These are phyloP conservation scores for Zygnema circumcarinatum DNA, from an alignment of 139 green algal genomes.

Conservation along the genomic window DNA sequence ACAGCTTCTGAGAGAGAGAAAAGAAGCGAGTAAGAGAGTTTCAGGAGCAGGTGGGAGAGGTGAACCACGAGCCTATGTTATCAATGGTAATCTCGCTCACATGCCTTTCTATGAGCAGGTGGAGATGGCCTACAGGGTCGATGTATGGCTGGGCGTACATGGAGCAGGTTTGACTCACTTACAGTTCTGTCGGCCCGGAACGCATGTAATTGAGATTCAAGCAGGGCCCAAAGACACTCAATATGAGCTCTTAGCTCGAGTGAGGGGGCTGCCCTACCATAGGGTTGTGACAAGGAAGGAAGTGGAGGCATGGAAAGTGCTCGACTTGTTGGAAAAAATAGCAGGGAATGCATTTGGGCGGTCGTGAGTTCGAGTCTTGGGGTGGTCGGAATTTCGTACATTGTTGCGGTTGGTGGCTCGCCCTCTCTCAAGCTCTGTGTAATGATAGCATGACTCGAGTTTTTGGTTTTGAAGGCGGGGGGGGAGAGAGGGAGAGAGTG, in stretches of 20 bases:
- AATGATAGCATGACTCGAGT: no score
- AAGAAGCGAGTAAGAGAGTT: no score
- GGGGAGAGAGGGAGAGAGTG: no score
- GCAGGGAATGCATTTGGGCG: no score
- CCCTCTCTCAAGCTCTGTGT: no score
- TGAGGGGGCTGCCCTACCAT: conserved; percentile 22
- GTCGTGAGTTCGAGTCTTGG: no score
- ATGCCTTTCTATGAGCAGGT: conserved; percentile 17
- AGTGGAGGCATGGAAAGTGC: no score
- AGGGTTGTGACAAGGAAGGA: no score
- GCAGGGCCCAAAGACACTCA: not conserved
- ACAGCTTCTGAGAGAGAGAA: not conserved
- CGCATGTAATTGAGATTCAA: conserved; percentile 25
- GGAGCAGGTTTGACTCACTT: conserved; percentile 42
- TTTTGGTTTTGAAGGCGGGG: no score
- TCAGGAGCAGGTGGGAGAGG: not conserved
- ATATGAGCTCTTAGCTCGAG: conserved; percentile 18
- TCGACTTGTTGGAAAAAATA: no score
- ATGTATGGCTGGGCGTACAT: conserved; percentile 45
- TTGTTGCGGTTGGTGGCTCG: no score
- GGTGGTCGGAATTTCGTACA: no score
- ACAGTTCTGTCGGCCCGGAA: conserved; percentile 27
- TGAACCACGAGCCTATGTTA: not conserved
- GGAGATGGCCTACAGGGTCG: conserved; percentile 17
- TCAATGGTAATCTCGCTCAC: conserved; percentile 35